Conservation (phyloP, 345 rosid genomes). For the Salix viminalis region DNA sequence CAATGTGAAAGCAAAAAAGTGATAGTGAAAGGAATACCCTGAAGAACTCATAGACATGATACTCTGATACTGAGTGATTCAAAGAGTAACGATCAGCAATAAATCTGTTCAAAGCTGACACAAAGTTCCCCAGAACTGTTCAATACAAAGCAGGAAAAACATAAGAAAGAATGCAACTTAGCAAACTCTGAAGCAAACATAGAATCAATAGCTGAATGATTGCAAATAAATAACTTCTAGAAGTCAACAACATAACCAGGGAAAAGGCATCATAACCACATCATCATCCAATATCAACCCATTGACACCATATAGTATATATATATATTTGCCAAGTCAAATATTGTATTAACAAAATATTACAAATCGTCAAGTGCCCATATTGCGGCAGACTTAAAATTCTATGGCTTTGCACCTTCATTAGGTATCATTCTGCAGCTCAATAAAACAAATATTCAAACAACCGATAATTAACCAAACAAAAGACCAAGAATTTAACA, state of each 20-base stretch:
- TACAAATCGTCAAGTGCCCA: no score
- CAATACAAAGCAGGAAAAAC: conserved; percentile 12
- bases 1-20: background rate
- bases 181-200: background rate
- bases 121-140: conserved; percentile 90
- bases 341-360: background rate
- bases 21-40: conserved; percentile 45
- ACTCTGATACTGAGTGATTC: conserved; percentile 77
- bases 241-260: background rate
- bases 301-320: background rate
- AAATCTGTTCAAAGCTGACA: conserved; percentile 87
- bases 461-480: background rate
- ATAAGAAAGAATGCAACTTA: conserved; percentile 1
- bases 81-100: conserved; percentile 77
- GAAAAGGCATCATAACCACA: background rate
- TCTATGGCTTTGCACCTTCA: background rate
- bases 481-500: background rate
- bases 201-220: background rate
- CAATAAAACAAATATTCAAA: background rate
- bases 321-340: background rate
- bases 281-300: background rate
- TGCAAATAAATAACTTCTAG: background rate
- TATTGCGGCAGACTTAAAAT: no score
- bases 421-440: background rate
- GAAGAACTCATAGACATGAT: conserved; percentile 93